Evolutionary conservation across 2,329 filamentous ascomycete species (phyloP).

Genomic region (Verticillium dahliae): DNA sequence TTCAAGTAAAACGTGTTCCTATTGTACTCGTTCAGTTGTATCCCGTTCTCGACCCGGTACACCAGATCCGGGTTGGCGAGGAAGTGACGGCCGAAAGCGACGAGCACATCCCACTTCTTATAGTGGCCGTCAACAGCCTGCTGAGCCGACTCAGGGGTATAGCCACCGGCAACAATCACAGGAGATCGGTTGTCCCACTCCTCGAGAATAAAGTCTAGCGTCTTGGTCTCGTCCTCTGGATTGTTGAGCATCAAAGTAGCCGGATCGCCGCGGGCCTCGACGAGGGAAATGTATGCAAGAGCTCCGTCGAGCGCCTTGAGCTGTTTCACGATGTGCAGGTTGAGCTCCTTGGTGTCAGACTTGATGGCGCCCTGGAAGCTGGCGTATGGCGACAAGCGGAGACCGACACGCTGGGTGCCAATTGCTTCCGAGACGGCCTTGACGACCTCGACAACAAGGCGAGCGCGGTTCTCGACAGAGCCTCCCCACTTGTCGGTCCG

Average conservation of each 20-base stretch:
- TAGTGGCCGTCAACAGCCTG: conserved; percentile 17
- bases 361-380: conserved; percentile 3
- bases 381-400: conserved; percentile 28
- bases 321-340: conserved; percentile 17
- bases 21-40: conserved; percentile 17
- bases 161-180: conserved; percentile 19
- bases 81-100: conserved; percentile 21
- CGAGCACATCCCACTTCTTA: conserved; percentile 19
- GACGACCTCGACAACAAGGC: conserved; percentile 38
- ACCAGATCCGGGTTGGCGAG: conserved; percentile 22
- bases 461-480: conserved; percentile 37
- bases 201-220: conserved; percentile 22
- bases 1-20: conserved; percentile 15
- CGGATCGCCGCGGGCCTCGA: conserved; percentile 25
- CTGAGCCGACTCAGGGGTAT: conserved; percentile 12
- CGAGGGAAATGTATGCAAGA: conserved; percentile 26
- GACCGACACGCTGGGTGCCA: conserved; percentile 21
- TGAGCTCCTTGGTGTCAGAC: conserved; percentile 20
- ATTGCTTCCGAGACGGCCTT: conserved; percentile 16
- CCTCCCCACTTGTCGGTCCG: conserved; percentile 46
- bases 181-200: conserved; percentile 19
- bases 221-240: conserved; percentile 4
- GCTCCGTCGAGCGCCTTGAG: conserved; percentile 17
- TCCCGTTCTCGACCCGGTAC: conserved; percentile 15
- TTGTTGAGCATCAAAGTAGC: conserved; percentile 3